Base-by-base conservation (phyloP, 768 basidiomycete species). In the Polyporus arcularius region DNA sequence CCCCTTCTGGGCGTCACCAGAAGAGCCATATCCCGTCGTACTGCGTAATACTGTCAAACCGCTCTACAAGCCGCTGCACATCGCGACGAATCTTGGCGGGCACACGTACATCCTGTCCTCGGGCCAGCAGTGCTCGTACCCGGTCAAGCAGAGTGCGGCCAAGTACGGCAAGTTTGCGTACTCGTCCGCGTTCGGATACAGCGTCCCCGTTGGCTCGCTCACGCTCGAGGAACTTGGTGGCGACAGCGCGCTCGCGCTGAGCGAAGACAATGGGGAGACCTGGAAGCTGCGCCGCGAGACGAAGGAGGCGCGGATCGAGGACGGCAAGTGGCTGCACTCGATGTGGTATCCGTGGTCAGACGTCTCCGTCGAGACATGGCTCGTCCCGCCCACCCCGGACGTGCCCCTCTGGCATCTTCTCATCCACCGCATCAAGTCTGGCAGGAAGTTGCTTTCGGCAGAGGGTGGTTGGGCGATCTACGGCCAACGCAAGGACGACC, bases 111-210 rank as follows among this genome's bases (percentile, higher is more conserved):
- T 90, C 31, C 81, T 91, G 38, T 89, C 87, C 8, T 89, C 87
- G 12, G 90, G 89, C 1, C 89, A 92, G 74, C 86, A 86, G 62
- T 90, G 89, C 64, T 88, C 87, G 49, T 92, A 91, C 71, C 83
- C 88, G 15, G 85, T 92, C 68, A 87, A 89, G 68, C 87, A 89
- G 68, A 85, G 86, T 65, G 85, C 88, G 8, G 87, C 88, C 26
- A 92, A 91, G 71, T 91, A 91, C 73, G 87, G 89, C 55, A 90
- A 90, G 71, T 78, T 89, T 57, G 84, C 87, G 2, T 91, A 92
- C 71, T 88, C 86, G 2, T 82, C 86, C n/a, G 82, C 87, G 5
- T 90, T 91, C 68, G 89, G 88, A 14, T 91, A 89, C 73, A 87
- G 84, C 64, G 87, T 90, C 10, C 86, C 89, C 6, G 84, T 85